phyloP scores from a whole-genome alignment of 1,284 basidiomycete species.

The Leucoagaricus sp. region DNA sequence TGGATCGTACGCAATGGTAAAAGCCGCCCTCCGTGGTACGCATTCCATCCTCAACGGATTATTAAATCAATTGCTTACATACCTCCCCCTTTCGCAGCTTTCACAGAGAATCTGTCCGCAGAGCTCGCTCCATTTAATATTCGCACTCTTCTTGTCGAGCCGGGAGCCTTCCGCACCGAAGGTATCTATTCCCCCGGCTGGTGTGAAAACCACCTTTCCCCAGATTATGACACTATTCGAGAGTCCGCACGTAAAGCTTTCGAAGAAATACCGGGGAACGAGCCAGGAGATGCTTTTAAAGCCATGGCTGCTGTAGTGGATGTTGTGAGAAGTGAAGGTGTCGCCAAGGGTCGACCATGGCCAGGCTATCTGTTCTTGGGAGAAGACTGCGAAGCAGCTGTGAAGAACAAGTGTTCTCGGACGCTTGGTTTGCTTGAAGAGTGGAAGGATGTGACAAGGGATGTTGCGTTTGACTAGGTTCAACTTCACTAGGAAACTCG shows the following conservation, averaged over 20 bases:
- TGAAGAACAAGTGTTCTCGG: conserved; percentile 41
- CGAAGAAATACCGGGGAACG: conserved; percentile 32
- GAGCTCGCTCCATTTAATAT: conserved; percentile 56
- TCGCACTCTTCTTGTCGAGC: conserved; percentile 52
- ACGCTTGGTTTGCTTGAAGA: conserved; percentile 42
- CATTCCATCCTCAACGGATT: not conserved
- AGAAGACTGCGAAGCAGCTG: conserved; percentile 43
- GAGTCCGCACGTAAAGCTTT: conserved; percentile 29
- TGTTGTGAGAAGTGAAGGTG: conserved; percentile 52
- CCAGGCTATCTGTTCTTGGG: conserved; percentile 51
- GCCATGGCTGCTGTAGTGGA: conserved; percentile 55
- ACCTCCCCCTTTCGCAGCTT: conserved; percentile 17
- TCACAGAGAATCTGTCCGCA: conserved; percentile 48
- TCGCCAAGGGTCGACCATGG: conserved; percentile 40
- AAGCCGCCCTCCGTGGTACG: conserved; percentile 13
- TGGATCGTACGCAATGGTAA: conserved; percentile 13
- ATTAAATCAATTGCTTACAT: not conserved
- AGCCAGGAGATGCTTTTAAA: conserved; percentile 53
- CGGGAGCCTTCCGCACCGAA: conserved; percentile 54
- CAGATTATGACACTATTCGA: conserved; percentile 45
- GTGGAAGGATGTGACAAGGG: conserved; percentile 45
- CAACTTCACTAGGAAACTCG: no score
- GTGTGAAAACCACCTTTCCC: conserved; percentile 32
- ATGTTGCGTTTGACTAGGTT: conserved; percentile 35
- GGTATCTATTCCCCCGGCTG: conserved; percentile 36